Base-by-base conservation (phyloP, 1,284 basidiomycete species). In the Abortiporus biennis region DNA sequence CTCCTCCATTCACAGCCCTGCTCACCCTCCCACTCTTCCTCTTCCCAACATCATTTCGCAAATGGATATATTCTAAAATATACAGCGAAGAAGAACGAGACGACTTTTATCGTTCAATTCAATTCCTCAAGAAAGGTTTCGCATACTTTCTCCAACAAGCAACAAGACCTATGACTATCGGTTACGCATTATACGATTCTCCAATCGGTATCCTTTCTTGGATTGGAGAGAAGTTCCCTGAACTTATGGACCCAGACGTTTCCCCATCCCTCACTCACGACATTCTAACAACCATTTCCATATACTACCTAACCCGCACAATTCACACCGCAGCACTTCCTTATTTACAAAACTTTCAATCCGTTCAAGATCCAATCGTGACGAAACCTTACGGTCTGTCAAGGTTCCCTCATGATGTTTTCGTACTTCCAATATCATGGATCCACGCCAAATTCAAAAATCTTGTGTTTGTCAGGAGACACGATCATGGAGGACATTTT, bases 41-140 rank as follows among this genome's bases (percentile, higher is more conserved):
- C 4, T 29, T 50, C 8, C 48, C 46, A 2, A 45, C 37, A 9
- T 33, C 38, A 2, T 50, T 38, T 45, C 19, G 48, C 11, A 23
- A 47, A 16, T 50, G 48, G 48, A 25, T 50, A n/a, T 47, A 47
- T 19, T 36, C 36, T 31, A 39, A 43, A 16, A 50, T 50, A 3
- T 50, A 50, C 31, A 33, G 42, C 9, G 46, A 45, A 27, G 43
- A 39, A 3, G 48, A 50, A 23, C 33, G 42, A 8, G 17, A 19
- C 3, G 45, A 43, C 20, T 36, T 50, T 17, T 29, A 32, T 9
- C 43, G 48, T 22, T 15, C 12, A 4, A 22, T 33, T 1, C 13
- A 38, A 3, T 43, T 41, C 37, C 29, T 39, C 16, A 48, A 40
- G 22, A 35, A 21, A 20, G 44, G 43, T 11, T 15, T 42, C 5